These are phyloP conservation scores for Coniella lustricola DNA, from an alignment of 2,329 filamentous ascomycete genomes.

Conservation along the genomic window DNA sequence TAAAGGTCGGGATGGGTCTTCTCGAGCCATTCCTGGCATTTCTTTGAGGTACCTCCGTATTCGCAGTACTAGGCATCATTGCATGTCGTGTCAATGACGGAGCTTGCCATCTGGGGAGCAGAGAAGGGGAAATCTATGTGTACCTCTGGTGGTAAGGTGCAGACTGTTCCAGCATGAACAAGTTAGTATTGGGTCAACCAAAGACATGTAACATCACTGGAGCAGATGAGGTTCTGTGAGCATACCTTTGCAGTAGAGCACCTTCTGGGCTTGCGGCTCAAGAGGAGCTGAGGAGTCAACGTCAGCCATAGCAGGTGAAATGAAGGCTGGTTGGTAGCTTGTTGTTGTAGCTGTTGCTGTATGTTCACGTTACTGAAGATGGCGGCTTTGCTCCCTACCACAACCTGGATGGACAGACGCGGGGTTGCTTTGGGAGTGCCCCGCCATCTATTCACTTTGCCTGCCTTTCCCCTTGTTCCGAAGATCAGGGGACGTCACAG, in stretches of 20 bases:
- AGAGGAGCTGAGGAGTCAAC: conserved; percentile 36
- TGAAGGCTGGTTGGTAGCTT: background rate
- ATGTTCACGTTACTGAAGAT: background rate
- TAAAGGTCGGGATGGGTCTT: conserved; percentile 69
- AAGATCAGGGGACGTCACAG: conserved; percentile 1
- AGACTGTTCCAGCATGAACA: conserved; percentile 38
- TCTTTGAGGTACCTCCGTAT: conserved; percentile 92
- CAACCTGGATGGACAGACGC: background rate
- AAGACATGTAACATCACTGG: background rate
- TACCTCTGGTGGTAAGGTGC: conserved; percentile 60
- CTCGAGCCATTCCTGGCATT: conserved; percentile 94
- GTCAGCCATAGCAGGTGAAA: conserved; percentile 42
- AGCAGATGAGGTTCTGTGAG: conserved; percentile 14
- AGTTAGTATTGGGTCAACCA: background rate
- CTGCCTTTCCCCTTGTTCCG: background rate
- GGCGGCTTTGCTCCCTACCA: too few species aligned
- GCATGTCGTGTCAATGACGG: conserved; percentile 11
- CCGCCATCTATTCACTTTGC: background rate
- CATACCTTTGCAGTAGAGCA: conserved; percentile 54
- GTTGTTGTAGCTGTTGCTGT: background rate
- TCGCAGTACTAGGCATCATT: conserved; percentile 74
- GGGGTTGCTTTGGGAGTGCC: background rate
- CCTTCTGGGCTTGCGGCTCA: conserved; percentile 44
- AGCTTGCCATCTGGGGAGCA: background rate
- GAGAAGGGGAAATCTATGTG: conserved; percentile 8